Conservation (phyloP, 768 basidiomycete species). For the Boletus vinaceobasis region DNA sequence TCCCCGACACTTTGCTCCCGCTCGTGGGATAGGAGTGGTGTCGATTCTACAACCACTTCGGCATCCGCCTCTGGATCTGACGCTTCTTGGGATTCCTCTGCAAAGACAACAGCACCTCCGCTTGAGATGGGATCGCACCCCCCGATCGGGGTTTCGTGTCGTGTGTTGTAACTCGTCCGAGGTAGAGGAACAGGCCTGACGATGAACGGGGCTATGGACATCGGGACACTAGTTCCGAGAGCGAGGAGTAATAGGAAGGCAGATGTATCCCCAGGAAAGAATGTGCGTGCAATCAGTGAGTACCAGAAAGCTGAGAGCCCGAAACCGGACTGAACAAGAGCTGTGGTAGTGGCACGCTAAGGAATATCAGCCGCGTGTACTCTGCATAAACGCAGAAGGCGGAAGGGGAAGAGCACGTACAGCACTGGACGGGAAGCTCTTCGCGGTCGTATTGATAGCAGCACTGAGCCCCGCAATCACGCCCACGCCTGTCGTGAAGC, state of each 20-base stretch:
- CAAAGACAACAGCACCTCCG: no score
- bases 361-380: neutral
- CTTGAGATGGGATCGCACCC: no score
- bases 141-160: no score
- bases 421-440: constrained; percentile 68
- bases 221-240: constrained; percentile 73
- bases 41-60: no score
- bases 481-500: no score
- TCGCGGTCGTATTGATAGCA: constrained; percentile 80
- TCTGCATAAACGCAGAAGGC: no score
- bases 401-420: constrained; percentile 43
- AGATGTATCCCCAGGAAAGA: no score
- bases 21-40: no score
- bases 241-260: constrained; percentile 73
- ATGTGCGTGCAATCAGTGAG: constrained; percentile 64
- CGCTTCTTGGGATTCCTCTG: no score
- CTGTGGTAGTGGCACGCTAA: constrained; percentile 73
- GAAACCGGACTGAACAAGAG: constrained; percentile 82
- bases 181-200: constrained; percentile 74
- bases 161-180: no score
- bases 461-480: constrained; percentile 68
- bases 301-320: constrained; percentile 92
- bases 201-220: constrained; percentile 73
- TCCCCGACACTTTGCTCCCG: no score
- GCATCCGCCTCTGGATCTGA: no score